phyloP scores from a whole-genome alignment of 2,329 filamentous ascomycete species.

The Ophiostoma triangulosporum region DNA sequence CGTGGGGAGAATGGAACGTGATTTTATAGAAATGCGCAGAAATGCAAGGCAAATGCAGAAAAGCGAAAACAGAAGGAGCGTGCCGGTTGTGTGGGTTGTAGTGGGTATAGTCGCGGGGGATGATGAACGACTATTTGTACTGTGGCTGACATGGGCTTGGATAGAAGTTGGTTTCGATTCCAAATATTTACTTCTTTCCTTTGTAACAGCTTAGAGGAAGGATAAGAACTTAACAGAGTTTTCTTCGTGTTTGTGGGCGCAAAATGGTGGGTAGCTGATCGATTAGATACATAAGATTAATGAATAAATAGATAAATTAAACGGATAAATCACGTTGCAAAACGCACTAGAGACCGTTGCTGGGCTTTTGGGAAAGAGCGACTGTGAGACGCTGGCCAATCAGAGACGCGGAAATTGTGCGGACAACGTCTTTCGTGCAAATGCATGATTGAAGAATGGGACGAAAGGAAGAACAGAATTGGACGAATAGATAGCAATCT shows the following conservation, averaged over 20 bases:
- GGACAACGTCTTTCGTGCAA: too few species aligned
- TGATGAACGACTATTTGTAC: background rate
- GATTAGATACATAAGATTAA: too few species aligned
- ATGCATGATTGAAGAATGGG: too few species aligned
- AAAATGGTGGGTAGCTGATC: background rate
- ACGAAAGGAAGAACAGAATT: too few species aligned
- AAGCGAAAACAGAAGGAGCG: background rate
- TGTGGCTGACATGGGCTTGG: too few species aligned
- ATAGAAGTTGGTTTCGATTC: background rate
- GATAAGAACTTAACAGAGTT: slow-evolving; percentile 15
- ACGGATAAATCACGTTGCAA: background rate
- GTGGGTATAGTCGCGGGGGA: background rate
- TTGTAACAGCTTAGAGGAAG: too few species aligned
- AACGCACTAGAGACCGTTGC: background rate
- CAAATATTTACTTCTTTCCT: background rate
- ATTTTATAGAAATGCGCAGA: background rate
- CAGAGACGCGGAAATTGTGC: too few species aligned
- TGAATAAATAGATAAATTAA: background rate
- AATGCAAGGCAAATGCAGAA: background rate
- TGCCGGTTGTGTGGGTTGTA: background rate
- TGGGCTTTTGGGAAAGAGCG: too few species aligned
- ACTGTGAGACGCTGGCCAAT: too few species aligned
- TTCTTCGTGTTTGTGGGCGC: slow-evolving; percentile 5
- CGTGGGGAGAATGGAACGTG: background rate
- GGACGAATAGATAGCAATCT: too few species aligned